Evolutionary conservation across 805 yeast genomes (phyloP), one percentile per base, ranked within the genome.

Genomic region (Jamesozyma rosinii): DNA sequence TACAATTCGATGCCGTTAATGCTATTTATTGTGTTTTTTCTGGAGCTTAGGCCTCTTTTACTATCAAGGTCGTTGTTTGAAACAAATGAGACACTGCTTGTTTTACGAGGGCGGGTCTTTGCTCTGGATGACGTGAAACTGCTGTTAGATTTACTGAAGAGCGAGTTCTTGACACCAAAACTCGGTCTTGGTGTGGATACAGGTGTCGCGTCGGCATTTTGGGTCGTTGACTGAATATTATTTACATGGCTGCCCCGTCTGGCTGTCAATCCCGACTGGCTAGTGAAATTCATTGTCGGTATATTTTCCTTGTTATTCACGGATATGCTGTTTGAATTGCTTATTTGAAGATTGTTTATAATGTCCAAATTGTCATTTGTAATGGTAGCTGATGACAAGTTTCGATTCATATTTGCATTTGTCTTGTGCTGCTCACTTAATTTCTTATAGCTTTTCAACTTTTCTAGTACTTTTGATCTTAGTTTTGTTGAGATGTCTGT

Each of bases 401-500:
- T 13, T 15, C 34, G 9, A 13, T 31, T 17, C 6, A 5, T 13
- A 31, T 31, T 17, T 5, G 34, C 9, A 15, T 17, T 31, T 11
- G 9, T 13, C 5, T 13, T 31, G 5, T 31, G 9, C n/a, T 31
- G 8, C 5, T 5, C 18, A 6, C 6, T 24, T 11, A 24, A 24
- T 24, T 24, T 24, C 4, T 43, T 32, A 24, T 41, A 24, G 6
- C 15, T 27, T 31, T 48, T 43, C 26, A 56, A 42, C 35, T 46
- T 49, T 9, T 50, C 39, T 11, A 65, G 45, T 2, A 68, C 49
- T 5, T 52, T 46, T 38, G 67, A 66, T 45, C 79, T 55, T n/a
- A 67, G 60, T 13, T 56, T 52, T 41, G 74, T 67, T 0, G 89
- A 81, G 42, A 81, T 70, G 59, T 87, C 96, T 45, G 83, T 81